Evolutionary conservation across 345 rosid species (phyloP).

Genomic region (Aquilaria malaccensis): DNA sequence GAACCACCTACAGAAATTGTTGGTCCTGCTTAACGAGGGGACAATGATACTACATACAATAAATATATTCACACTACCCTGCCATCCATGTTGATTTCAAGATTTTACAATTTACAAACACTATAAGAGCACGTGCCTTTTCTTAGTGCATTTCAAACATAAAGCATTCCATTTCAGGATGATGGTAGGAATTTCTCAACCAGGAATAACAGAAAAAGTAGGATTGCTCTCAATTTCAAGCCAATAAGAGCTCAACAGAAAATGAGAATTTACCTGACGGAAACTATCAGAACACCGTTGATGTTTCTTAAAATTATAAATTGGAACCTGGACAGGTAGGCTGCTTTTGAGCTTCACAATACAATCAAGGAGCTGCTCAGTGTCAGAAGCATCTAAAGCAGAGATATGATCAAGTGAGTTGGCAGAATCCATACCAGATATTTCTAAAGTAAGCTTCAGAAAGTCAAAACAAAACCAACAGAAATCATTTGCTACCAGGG

Average conservation of each 20-base stretch:
- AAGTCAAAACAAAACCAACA: not conserved
- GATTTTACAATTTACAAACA: not conserved
- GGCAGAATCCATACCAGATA: not conserved
- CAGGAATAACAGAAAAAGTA: too few relatives aligned
- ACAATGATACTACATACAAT: not conserved
- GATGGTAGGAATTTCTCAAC: too few relatives aligned
- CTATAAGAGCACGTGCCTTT: too few relatives aligned
- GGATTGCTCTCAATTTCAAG: not conserved
- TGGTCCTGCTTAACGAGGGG: too few relatives aligned
- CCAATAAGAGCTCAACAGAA: not conserved
- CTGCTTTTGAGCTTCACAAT: constrained; percentile 60
- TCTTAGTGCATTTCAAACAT: too few relatives aligned
- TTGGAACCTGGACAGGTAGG: constrained; percentile 79
- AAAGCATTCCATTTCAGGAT: too few relatives aligned
- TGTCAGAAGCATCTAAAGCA: constrained; percentile 85
- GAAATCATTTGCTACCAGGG: constrained; percentile 48
- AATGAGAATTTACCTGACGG: constrained; percentile 54
- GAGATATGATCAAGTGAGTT: not conserved
- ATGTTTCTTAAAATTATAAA: constrained; percentile 89
- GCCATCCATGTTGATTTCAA: not conserved
- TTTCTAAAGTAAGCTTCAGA: not conserved
- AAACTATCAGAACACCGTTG: constrained; percentile 76
- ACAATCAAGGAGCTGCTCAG: constrained; percentile 95
- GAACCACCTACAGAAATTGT: too few relatives aligned
- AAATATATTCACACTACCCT: not conserved